Evolutionary conservation across 169 alveolate genomes (phyloP).

Genomic region (Plasmodium vinckei): DNA sequence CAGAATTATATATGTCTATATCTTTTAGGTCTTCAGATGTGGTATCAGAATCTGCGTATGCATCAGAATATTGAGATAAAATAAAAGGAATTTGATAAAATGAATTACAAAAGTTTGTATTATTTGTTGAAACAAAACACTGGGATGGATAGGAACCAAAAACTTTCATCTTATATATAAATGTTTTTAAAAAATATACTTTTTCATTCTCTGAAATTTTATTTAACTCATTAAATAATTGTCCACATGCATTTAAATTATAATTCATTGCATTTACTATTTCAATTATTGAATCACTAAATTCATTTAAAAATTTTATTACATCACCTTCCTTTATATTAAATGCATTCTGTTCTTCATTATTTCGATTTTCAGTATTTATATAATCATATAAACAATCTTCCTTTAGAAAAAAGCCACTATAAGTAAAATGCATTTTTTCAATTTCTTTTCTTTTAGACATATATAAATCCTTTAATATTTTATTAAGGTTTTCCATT

Average conservation of each 20-base stretch:
- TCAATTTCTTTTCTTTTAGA: slow-evolving; percentile 74
- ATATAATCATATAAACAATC: slow-evolving; percentile 63
- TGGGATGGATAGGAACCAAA: slow-evolving; percentile 74
- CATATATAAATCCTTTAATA: slow-evolving; percentile 64
- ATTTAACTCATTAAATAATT: slow-evolving; percentile 50
- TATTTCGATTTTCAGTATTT: slow-evolving; percentile 41
- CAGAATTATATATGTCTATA: not conserved
- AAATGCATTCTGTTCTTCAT: slow-evolving; percentile 34
- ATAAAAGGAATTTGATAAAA: slow-evolving; percentile 61
- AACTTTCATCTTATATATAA: slow-evolving; percentile 63
- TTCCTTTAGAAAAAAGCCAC: slow-evolving; percentile 64
- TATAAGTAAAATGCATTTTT: slow-evolving; percentile 70
- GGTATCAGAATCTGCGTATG: too few relatives aligned
- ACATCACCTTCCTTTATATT: slow-evolving; percentile 58
- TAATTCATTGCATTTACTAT: slow-evolving; percentile 33
- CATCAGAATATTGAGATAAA: slow-evolving; percentile 37
- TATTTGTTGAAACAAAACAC: slow-evolving; percentile 27
- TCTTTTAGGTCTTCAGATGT: not conserved
- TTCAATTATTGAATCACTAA: slow-evolving; percentile 60
- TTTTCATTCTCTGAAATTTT: slow-evolving; percentile 42
- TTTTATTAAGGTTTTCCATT: slow-evolving; percentile 65
- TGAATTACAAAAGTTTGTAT: slow-evolving; percentile 32
- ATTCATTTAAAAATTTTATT: slow-evolving; percentile 36
- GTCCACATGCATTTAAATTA: slow-evolving; percentile 69
- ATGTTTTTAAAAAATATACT: slow-evolving; percentile 65